These are phyloP conservation scores for Cornus suecica DNA, from an alignment of 148 eudicot genomes.

Conservation along the genomic window DNA sequence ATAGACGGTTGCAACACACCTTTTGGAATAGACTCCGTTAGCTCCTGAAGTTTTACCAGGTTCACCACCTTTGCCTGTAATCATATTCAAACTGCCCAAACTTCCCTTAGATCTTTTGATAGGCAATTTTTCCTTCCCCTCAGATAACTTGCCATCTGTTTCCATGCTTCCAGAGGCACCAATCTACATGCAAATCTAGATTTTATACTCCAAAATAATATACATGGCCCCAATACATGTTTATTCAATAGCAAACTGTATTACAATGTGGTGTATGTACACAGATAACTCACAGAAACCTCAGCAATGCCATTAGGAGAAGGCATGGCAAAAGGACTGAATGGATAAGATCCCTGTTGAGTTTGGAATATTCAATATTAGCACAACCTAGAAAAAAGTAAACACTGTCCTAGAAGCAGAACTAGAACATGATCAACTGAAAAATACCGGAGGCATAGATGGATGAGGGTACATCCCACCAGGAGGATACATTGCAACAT, in stretches of 20 bases:
- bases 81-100: slow-evolving; percentile 93
- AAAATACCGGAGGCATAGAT: slow-evolving; percentile 82
- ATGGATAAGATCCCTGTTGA: slow-evolving; percentile 90
- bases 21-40: slow-evolving; percentile 79
- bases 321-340: slow-evolving; percentile 86
- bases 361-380: not conserved
- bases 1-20: slow-evolving; percentile 36
- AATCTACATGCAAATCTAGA: slow-evolving; percentile 38
- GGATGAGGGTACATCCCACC: slow-evolving; percentile 97
- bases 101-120: slow-evolving; percentile 95
- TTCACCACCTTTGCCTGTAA: slow-evolving; percentile 73
- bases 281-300: slow-evolving; percentile 70
- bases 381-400: not conserved
- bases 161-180: slow-evolving; percentile 61
- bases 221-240: not conserved
- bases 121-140: slow-evolving; percentile 91
- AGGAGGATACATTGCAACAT: slow-evolving; percentile 98
- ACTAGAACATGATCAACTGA: slow-evolving; percentile 1
- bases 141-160: slow-evolving; percentile 70
- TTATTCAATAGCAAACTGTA: not conserved
- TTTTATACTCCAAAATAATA: slow-evolving; percentile 8
- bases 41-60: slow-evolving; percentile 64
- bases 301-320: slow-evolving; percentile 86
- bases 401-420: not conserved
- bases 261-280: not conserved